Base-by-base conservation (phyloP, 768 basidiomycete species). In the Russula vinacea region DNA sequence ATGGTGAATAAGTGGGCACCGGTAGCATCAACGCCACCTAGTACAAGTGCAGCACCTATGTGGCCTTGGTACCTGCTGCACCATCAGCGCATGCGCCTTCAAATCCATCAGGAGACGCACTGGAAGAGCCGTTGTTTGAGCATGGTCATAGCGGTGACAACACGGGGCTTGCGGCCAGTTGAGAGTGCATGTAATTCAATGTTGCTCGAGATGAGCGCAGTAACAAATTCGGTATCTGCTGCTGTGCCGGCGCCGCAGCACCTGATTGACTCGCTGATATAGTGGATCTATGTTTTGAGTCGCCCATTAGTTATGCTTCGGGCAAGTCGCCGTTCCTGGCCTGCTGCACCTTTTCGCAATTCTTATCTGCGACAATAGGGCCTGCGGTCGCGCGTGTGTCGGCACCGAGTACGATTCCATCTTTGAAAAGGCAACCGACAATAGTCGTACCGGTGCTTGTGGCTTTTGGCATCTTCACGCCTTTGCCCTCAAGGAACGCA, bases 201-300 rank as follows among this genome's bases (percentile, higher is more conserved):
- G 76, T 97, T 97, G 45, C 92, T 94, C 2, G 92, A 92, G 73
- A 99, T 98, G 73, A 94, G 83, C 16, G 92, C 93, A 53, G 97
- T 98, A 39, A 87, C 88, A 72, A 94, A 94, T 74, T 96, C 94
- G 0, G 96, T 98, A 73, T 99, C 97, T 9, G 97, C 97, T n/a
- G 96, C 97, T 2, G 97, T 98, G 65, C 97, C 97, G 1, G 97
- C 97, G 71, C 97, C 97, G 74, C 96, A 98, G 80, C 97, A 99
- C 56, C 95, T 84, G 65, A 99, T 98, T 67, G 88, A 87, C 64
- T 97, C 94, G 5, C 94, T 87, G 73, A 99, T 90, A 76, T 88
- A 98, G 76, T 99, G 97, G 71, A 99, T 99, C 96, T 98, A 50
- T 40, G 47, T 26, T 19, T 44, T 26, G 33, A 5, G 9, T n/a